phyloP scores from a whole-genome alignment of 306 rosid genomes.

The Malus asiatica region DNA sequence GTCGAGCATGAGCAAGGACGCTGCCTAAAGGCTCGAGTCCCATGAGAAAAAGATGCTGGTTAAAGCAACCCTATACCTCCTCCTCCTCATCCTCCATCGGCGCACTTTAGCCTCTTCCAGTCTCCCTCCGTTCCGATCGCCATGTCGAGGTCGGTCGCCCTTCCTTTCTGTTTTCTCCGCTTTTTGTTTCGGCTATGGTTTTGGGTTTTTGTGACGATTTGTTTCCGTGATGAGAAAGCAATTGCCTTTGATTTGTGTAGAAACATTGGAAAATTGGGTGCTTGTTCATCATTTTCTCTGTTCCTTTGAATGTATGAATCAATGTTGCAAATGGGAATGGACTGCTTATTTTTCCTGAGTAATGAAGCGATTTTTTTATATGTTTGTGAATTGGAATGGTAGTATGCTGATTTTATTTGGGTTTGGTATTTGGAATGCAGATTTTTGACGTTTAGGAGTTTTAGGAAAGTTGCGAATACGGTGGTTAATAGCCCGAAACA shows the following conservation, averaged over 20 bases:
- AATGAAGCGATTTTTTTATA: not conserved
- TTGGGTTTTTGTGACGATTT: not conserved
- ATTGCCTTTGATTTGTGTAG: not conserved
- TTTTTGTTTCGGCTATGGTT: not conserved
- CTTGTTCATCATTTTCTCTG: not conserved
- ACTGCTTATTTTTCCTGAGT: not conserved
- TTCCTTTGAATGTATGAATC: not conserved
- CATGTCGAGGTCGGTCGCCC: slow-evolving; percentile 42
- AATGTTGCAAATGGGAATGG: not conserved
- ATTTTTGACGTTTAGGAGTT: slow-evolving; percentile 54
- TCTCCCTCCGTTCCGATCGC: slow-evolving; percentile 21
- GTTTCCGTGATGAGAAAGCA: not conserved
- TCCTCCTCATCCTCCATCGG: not conserved
- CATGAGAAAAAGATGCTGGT: slow-evolving; percentile 32
- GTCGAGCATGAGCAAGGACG: slow-evolving; percentile 1
- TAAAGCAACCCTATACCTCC: slow-evolving; percentile 6
- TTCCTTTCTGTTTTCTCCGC: not conserved
- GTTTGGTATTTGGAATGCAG: slow-evolving; percentile 37
- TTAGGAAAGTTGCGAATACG: slow-evolving; percentile 39
- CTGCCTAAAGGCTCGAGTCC: slow-evolving; percentile 3
- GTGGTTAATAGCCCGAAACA: slow-evolving; percentile 30
- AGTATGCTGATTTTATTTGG: slow-evolving; percentile 8
- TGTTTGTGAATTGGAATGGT: not conserved
- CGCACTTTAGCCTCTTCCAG: slow-evolving; percentile 9
- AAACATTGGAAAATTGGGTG: not conserved